phyloP scores from a whole-genome alignment of 805 yeast genomes.

The Saccharomycopsis amapae region DNA sequence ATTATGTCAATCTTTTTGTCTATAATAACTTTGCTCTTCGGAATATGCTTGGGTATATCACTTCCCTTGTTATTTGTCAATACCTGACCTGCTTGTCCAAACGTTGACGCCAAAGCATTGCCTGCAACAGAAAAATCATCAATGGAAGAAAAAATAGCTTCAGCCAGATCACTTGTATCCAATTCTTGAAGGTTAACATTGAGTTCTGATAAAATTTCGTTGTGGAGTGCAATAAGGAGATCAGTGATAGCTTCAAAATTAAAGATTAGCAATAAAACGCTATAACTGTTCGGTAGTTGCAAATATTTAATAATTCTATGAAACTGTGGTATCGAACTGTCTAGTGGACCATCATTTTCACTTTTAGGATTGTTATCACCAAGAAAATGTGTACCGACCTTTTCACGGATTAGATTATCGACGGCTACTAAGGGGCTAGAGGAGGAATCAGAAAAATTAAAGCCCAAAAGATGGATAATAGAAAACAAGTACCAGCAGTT shows the following conservation, averaged over 20 bases:
- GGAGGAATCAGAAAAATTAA: background rate
- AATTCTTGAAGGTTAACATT: background rate
- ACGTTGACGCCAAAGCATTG: too few relatives aligned
- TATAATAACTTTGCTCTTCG: background rate
- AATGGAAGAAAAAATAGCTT: too few relatives aligned
- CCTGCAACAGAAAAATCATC: too few relatives aligned
- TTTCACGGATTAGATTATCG: background rate
- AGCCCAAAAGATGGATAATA: background rate
- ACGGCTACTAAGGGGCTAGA: background rate
- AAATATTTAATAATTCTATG: background rate
- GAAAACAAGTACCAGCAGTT: constrained; percentile 2
- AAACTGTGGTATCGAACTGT: too few relatives aligned
- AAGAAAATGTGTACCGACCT: too few relatives aligned
- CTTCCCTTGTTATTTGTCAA: too few relatives aligned
- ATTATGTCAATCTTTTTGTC: background rate
- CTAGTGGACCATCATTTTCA: too few relatives aligned
- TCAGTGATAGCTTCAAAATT: background rate
- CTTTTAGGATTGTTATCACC: too few relatives aligned
- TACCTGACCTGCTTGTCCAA: too few relatives aligned
- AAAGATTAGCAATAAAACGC: background rate
- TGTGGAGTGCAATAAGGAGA: background rate
- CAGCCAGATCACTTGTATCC: background rate
- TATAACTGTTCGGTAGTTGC: constrained; percentile 4
- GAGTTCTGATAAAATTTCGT: background rate
- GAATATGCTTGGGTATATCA: background rate